These are phyloP conservation scores for Candida xyloterini DNA, from an alignment of 805 yeast species.

Conservation along the genomic window DNA sequence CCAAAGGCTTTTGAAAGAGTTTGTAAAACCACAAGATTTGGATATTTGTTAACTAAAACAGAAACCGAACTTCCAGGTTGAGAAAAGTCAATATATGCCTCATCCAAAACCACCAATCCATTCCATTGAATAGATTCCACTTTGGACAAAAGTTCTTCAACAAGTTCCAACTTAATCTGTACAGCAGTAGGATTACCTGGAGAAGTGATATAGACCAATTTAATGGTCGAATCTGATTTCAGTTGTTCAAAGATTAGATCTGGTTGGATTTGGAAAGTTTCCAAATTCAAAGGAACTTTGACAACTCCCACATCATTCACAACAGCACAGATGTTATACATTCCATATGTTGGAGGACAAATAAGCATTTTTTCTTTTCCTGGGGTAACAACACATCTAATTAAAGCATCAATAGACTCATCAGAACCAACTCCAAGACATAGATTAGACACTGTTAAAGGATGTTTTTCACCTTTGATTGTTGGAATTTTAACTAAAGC, in stretches of 20 bases:
- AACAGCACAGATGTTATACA: constrained; percentile 89
- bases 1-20: constrained; percentile 95
- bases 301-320: constrained; percentile 84
- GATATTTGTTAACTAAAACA: constrained; percentile 75
- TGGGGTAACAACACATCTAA: constrained; percentile 82
- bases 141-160: constrained; percentile 44
- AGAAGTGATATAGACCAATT: constrained; percentile 79
- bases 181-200: constrained; percentile 97
- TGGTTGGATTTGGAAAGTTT: constrained; percentile 61
- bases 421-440: constrained; percentile 97
- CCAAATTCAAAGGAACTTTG: constrained; percentile 68
- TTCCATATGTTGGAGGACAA: constrained; percentile 96
- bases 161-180: constrained; percentile 45
- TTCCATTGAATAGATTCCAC: constrained; percentile 50
- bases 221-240: constrained; percentile 56
- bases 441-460: constrained; percentile 55
- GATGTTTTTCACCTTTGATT: constrained; percentile 10
- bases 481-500: constrained; percentile 25
- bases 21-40: constrained; percentile 83
- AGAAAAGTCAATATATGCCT: constrained; percentile 90
- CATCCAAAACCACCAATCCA: constrained; percentile 85
- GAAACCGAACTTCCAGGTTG: constrained; percentile 65
- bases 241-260: constrained; percentile 53
- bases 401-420: constrained; percentile 86
- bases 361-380: constrained; percentile 76